These are phyloP conservation scores for Pilasporangium apinafurcum DNA, from an alignment of 352 stramenopile genomes.

Conservation along the genomic window DNA sequence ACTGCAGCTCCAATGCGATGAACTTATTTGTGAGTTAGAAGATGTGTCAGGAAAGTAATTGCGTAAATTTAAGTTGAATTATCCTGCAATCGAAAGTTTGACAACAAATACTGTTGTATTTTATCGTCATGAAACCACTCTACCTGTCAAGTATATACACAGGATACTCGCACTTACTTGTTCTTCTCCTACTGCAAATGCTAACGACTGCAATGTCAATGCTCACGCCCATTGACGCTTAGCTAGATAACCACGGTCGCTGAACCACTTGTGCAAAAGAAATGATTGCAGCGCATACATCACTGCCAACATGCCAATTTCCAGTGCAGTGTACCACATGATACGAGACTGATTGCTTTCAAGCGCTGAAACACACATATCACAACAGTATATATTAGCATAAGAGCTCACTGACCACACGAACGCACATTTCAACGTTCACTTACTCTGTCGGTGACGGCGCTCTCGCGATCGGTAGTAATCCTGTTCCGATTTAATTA, in stretches of 20 bases:
- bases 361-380: constrained; percentile 23
- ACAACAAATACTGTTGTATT: too few species aligned
- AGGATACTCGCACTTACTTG: too few species aligned
- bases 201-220: too few species aligned
- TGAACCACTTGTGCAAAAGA: constrained; percentile 84
- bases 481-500: constrained; percentile 74
- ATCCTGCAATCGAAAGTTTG: too few species aligned
- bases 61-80: too few species aligned
- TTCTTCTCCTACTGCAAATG: too few species aligned
- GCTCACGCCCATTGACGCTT: constrained; percentile 65
- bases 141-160: too few species aligned
- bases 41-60: too few species aligned
- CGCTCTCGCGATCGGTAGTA: constrained; percentile 68
- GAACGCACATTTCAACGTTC: background rate
- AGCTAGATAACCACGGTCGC: constrained; percentile 58
- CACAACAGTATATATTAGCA: constrained; percentile 1
- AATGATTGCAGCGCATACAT: constrained; percentile 74
- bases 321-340: constrained; percentile 73
- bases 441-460: constrained; percentile 69
- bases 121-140: too few species aligned
- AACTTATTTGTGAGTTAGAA: constrained; percentile 4
- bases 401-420: background rate
- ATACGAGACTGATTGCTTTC: constrained; percentile 77
- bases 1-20: background rate
- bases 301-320: constrained; percentile 53